phyloP scores from a whole-genome alignment of 2,329 filamentous ascomycete genomes.

The Bipolaris victoriae region DNA sequence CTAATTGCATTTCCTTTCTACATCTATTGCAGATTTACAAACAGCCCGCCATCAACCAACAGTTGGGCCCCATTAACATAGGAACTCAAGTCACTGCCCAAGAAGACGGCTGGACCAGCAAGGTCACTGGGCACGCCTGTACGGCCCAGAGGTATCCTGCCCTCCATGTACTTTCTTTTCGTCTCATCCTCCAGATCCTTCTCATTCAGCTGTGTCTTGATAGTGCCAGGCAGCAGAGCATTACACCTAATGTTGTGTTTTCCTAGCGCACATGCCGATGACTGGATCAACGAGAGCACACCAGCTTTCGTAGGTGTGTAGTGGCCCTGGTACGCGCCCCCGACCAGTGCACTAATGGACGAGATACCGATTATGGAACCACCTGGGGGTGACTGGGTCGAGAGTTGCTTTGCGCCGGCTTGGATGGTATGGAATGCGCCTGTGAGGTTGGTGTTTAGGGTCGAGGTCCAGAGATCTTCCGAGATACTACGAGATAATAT shows the following conservation, averaged over 20 bases:
- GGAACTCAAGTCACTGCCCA: conserved; percentile 73
- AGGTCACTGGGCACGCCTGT: conserved; percentile 65
- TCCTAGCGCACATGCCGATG: conserved; percentile 77
- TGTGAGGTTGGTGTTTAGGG: conserved; percentile 79
- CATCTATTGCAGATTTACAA: conserved; percentile 72
- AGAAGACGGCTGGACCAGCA: conserved; percentile 82
- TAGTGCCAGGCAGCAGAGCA: conserved; percentile 81
- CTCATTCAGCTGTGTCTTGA: conserved; percentile 84
- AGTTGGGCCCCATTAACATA: conserved; percentile 75
- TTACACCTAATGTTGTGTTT: conserved; percentile 80
- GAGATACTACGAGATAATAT: conserved; percentile 59
- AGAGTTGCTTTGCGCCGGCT: conserved; percentile 85
- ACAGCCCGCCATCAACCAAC: conserved; percentile 85
- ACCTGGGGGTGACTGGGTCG: conserved; percentile 64
- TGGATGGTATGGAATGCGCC: conserved; percentile 90
- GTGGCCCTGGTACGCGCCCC: conserved; percentile 78
- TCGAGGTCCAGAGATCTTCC: conserved; percentile 71
- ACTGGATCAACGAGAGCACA: conserved; percentile 81
- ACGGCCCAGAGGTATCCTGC: conserved; percentile 72
- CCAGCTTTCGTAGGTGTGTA: conserved; percentile 89
- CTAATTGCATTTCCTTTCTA: not conserved
- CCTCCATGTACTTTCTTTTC: conserved; percentile 81
- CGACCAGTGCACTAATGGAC: conserved; percentile 76
- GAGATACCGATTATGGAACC: conserved; percentile 81
- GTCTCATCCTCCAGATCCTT: conserved; percentile 74